phyloP scores from a whole-genome alignment of 2,329 filamentous ascomycete species.

The Chaetomium sp. region DNA sequence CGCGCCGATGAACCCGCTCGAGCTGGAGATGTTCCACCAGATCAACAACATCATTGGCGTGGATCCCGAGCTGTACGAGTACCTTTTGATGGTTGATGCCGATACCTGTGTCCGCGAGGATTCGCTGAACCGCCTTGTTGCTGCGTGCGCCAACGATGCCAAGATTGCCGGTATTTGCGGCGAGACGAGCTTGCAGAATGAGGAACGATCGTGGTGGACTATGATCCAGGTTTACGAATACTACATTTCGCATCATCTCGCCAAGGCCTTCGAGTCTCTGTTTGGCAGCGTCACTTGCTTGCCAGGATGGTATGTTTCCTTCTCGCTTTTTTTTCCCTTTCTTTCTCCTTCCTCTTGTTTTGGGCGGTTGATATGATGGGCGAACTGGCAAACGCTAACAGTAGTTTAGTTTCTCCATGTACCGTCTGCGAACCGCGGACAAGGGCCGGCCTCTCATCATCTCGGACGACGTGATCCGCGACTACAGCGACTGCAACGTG shows the following conservation, averaged over 20 bases:
- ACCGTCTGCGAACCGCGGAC: constrained; percentile 87
- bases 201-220: constrained; percentile 93
- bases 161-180: constrained; percentile 98
- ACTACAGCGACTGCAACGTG: constrained; percentile 83
- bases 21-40: constrained; percentile 97
- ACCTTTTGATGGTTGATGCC: constrained; percentile 93
- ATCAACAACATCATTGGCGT: constrained; percentile 99
- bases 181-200: constrained; percentile 92
- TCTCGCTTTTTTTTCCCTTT: not conserved
- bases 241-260: constrained; percentile 94
- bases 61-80: constrained; percentile 95
- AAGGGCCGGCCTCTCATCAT: constrained; percentile 93
- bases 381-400: constrained; percentile 29
- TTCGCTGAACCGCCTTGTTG: constrained; percentile 84
- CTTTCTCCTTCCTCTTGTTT: not conserved
- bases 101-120: constrained; percentile 93
- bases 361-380: no score
- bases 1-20: constrained; percentile 87
- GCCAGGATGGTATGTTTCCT: constrained; percentile 80
- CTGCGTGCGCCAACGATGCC: constrained; percentile 85
- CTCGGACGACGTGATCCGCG: constrained; percentile 75
- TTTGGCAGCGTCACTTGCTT: constrained; percentile 98
- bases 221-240: constrained; percentile 99
- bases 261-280: constrained; percentile 95
- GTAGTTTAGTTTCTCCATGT: constrained; percentile 85